These are phyloP conservation scores for Candida insectalens DNA, from an alignment of 805 yeast genomes.

Conservation along the genomic window DNA sequence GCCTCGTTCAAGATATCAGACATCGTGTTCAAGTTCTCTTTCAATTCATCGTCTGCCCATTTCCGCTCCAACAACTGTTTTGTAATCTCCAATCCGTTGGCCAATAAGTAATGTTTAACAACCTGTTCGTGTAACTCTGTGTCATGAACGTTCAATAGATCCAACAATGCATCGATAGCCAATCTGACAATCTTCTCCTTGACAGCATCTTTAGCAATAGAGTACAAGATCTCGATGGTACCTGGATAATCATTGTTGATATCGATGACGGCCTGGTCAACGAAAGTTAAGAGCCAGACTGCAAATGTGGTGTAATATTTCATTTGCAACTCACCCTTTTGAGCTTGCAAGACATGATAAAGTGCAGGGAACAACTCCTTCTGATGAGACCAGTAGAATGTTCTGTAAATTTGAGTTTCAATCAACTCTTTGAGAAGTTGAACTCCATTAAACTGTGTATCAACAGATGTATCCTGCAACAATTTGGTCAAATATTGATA, in stretches of 20 bases:
- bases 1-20: conserved; percentile 57
- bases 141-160: conserved; percentile 34
- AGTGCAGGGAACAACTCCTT: conserved; percentile 38
- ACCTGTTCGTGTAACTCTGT: conserved; percentile 30
- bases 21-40: conserved; percentile 56
- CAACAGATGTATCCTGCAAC: conserved; percentile 28
- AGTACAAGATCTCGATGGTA: conserved; percentile 41
- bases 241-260: conserved; percentile 44
- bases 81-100: conserved; percentile 63
- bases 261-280: conserved; percentile 35
- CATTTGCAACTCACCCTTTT: conserved; percentile 57
- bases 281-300: conserved; percentile 82
- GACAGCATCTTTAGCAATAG: conserved; percentile 67
- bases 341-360: conserved; percentile 33
- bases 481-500: conserved; percentile 26
- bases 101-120: conserved; percentile 59
- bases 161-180: conserved; percentile 64
- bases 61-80: conserved; percentile 73
- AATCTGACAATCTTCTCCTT: conserved; percentile 88
- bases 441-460: conserved; percentile 50
- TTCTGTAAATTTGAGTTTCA: conserved; percentile 42
- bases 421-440: conserved; percentile 60
- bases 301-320: conserved; percentile 72
- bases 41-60: conserved; percentile 90
- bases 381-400: conserved; percentile 37